Percentiles rank a stretch among this genome's conserved stretches.
Conservation (phyloP, 352 stramenopile species). For the Globisporangium camurandrum region DNA sequence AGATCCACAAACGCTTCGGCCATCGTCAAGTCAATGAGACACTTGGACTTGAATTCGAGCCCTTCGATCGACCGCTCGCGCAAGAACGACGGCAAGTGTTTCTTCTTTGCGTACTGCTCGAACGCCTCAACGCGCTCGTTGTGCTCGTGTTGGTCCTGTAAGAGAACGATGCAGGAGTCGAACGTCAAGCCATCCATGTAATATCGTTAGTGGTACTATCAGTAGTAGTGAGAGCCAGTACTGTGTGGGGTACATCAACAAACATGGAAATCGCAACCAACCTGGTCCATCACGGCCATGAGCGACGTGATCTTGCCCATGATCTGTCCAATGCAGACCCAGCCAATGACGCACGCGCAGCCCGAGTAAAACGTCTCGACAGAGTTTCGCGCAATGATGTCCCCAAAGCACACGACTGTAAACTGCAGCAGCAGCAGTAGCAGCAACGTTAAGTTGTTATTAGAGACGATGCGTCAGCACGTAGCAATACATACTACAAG, state of each 20-base stretch:
- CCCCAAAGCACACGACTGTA: constrained; percentile 22
- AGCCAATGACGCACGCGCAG: constrained; percentile 14
- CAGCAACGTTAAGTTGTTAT: not conserved
- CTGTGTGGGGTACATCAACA: not conserved
- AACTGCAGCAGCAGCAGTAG: constrained; percentile 7
- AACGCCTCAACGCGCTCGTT: constrained; percentile 20
- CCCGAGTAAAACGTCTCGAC: constrained; percentile 16
- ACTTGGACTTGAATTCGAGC: constrained; percentile 16
- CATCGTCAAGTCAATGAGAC: constrained; percentile 11
- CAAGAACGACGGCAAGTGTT: constrained; percentile 13
- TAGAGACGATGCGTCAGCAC: too few relatives aligned
- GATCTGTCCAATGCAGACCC: constrained; percentile 21
- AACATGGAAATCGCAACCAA: constrained; percentile 1
- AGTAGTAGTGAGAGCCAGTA: too few relatives aligned
- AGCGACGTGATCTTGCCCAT: constrained; percentile 20
- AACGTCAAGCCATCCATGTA: not conserved
- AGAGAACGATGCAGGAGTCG: not conserved
- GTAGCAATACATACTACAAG: too few relatives aligned
- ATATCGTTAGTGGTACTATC: too few relatives aligned
- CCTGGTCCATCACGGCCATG: constrained; percentile 16
- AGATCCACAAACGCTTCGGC: constrained; percentile 15
- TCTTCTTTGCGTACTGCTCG: constrained; percentile 19
- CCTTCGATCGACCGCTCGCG: constrained; percentile 15
- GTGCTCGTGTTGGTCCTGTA: constrained; percentile 15
- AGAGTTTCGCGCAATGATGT: constrained; percentile 12